Percentiles rank a stretch among this genome's conserved stretches.
Evolutionary conservation across 208 protist genomes (phyloP).

Genomic region (Strigomonas culicis): DNA sequence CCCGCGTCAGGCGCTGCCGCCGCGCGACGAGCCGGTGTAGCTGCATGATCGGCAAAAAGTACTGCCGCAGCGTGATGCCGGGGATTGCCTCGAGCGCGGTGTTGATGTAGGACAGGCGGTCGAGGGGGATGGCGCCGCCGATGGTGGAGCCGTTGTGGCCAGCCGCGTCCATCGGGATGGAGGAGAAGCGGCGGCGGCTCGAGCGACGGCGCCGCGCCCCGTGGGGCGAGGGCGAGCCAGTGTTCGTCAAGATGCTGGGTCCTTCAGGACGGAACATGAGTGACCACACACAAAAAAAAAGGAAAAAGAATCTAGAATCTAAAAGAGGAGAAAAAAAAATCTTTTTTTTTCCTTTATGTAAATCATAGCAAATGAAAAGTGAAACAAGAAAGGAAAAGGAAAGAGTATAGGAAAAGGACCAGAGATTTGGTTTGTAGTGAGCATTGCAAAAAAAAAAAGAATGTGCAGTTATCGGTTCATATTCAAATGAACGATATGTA

Average conservation of each 20-base stretch:
- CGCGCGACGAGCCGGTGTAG: constrained; percentile 43
- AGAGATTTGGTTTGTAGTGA: background rate
- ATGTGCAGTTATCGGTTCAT: constrained; percentile 1
- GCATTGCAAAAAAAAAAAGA: background rate
- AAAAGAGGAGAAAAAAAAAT: constrained; percentile 9
- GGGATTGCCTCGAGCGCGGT: constrained; percentile 74
- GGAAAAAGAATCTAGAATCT: background rate
- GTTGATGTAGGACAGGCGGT: constrained; percentile 75
- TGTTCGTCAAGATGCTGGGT: constrained; percentile 16
- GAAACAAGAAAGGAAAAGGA: constrained; percentile 9
- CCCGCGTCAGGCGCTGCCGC: constrained; percentile 29
- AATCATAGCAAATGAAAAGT: background rate
- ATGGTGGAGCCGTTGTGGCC: background rate
- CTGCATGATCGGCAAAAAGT: constrained; percentile 67
- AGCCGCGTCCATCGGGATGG: background rate
- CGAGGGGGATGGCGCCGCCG: constrained; percentile 39
- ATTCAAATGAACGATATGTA: constrained; percentile 16
- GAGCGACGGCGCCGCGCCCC: constrained; percentile 1
- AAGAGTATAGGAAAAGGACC: background rate
- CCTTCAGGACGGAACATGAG: constrained; percentile 6
- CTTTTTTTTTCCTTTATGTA: constrained; percentile 2
- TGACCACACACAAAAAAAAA: constrained; percentile 2
- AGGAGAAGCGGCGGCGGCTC: background rate
- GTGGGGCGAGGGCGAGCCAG: background rate
- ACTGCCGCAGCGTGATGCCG: constrained; percentile 53